phyloP scores from a whole-genome alignment of 2,329 filamentous ascomycete genomes.

The Paecilomyces sp. region DNA sequence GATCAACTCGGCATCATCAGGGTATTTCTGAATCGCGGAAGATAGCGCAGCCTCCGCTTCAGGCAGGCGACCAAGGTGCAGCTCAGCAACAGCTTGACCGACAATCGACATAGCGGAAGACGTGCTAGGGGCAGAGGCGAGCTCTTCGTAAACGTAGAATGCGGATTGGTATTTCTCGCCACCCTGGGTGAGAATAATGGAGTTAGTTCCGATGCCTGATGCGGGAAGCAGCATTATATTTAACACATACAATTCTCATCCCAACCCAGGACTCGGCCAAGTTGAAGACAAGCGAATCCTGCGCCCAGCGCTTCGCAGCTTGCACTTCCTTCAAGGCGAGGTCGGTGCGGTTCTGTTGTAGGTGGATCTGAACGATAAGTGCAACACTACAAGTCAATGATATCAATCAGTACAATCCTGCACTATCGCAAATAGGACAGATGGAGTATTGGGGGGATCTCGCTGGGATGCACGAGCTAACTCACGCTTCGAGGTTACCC shows the following conservation, averaged over 20 bases:
- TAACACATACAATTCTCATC: constrained; percentile 62
- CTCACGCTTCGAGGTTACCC: constrained; percentile 70
- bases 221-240: background rate
- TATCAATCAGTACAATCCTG: background rate
- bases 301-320: constrained; percentile 83
- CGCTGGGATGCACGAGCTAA: constrained; percentile 13
- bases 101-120: constrained; percentile 70
- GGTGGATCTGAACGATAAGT: constrained; percentile 83
- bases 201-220: background rate
- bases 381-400: constrained; percentile 53
- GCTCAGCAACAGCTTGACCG: constrained; percentile 81
- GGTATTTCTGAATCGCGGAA: constrained; percentile 68
- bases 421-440: background rate
- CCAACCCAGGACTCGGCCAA: constrained; percentile 94
- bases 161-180: constrained; percentile 94
- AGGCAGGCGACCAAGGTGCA: constrained; percentile 80
- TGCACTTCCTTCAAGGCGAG: constrained; percentile 84
- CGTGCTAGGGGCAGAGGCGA: constrained; percentile 78
- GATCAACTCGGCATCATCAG: constrained; percentile 64
- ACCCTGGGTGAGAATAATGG: constrained; percentile 50
- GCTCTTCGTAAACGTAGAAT: constrained; percentile 96
- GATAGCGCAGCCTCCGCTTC: constrained; percentile 84
- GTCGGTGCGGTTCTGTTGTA: constrained; percentile 85
- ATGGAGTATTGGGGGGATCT: background rate
- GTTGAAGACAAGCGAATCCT: constrained; percentile 90